Percentiles rank a stretch among this genome's conserved stretches.
phyloP scores from a whole-genome alignment of 139 green algal genomes.

The Eudorina sp. region DNA sequence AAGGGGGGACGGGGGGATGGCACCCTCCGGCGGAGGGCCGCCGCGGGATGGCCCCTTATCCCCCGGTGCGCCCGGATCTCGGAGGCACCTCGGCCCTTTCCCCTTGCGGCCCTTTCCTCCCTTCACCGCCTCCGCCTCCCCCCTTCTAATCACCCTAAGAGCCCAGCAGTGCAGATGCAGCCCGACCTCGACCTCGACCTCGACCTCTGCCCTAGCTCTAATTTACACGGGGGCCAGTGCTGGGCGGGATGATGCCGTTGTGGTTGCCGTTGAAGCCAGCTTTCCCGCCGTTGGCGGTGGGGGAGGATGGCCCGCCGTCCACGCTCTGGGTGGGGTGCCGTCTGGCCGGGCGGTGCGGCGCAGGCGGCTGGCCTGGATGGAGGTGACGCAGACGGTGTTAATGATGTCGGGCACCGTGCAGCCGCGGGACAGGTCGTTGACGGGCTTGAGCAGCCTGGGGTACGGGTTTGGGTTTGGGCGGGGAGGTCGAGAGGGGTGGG shows the following conservation, averaged over 20 bases:
- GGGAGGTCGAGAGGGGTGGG: neutral
- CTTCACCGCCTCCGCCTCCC: too few species aligned
- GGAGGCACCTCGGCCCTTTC: too few species aligned
- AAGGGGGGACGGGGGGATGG: too few species aligned
- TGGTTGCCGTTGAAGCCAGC: neutral
- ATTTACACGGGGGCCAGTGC: neutral
- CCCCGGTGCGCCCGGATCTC: too few species aligned
- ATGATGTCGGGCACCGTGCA: constrained; percentile 94
- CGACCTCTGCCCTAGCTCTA: too few species aligned
- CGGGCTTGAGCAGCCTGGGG: constrained; percentile 88
- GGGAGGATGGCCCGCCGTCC: neutral
- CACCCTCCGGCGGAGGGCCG: too few species aligned
- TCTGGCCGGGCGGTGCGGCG: neutral
- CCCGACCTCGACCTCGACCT: too few species aligned
- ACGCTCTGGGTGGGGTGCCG: neutral
- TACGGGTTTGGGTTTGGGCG: constrained; percentile 39
- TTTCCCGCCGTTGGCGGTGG: neutral
- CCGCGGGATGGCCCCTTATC: too few species aligned
- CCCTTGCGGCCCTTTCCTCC: too few species aligned
- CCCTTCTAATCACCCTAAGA: too few species aligned
- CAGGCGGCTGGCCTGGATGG: constrained; percentile 72
- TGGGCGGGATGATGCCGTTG: neutral
- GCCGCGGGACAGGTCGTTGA: constrained; percentile 93
- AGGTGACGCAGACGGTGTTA: constrained; percentile 90
- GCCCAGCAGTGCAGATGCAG: too few species aligned